Conservation (phyloP, 2,329 filamentous ascomycete species). For the Geosmithia putterillii region DNA sequence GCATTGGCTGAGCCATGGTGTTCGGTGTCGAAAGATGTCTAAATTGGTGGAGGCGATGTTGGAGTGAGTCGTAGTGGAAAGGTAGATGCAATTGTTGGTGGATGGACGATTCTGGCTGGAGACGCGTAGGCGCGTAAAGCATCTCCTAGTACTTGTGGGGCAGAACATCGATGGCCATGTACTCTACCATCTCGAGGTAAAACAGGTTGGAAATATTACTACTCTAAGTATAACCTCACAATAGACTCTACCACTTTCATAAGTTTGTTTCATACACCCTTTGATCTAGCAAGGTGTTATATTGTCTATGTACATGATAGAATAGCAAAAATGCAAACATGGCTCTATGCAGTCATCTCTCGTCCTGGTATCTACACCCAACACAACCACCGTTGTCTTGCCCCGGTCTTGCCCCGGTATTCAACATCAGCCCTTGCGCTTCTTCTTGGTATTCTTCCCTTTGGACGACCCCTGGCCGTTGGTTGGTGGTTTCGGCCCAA, state of each 20-base stretch:
- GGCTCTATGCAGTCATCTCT: not conserved
- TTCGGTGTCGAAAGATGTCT: not conserved
- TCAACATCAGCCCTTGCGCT: conserved; percentile 12
- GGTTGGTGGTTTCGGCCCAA: conserved; percentile 23
- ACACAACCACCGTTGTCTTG: no score
- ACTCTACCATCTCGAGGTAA: no score
- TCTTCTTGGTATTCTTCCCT: conserved; percentile 28
- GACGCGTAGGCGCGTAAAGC: not conserved
- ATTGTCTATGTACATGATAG: not conserved
- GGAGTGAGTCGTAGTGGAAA: not conserved
- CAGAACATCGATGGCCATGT: conserved; percentile 15
- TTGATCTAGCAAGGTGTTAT: not conserved
- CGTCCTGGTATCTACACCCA: not conserved
- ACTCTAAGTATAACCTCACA: no score
- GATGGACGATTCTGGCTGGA: not conserved
- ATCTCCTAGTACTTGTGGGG: conserved; percentile 19
- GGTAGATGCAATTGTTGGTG: not conserved
- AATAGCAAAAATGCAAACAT: not conserved
- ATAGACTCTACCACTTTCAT: no score
- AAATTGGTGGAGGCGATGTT: not conserved
- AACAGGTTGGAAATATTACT: no score
- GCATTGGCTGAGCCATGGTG: conserved; percentile 28
- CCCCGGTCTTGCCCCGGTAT: not conserved
- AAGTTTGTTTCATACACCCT: no score
- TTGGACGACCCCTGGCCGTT: conserved; percentile 13